Base-by-base conservation (phyloP, 768 basidiomycete genomes). In the Leccinum imitatum region DNA sequence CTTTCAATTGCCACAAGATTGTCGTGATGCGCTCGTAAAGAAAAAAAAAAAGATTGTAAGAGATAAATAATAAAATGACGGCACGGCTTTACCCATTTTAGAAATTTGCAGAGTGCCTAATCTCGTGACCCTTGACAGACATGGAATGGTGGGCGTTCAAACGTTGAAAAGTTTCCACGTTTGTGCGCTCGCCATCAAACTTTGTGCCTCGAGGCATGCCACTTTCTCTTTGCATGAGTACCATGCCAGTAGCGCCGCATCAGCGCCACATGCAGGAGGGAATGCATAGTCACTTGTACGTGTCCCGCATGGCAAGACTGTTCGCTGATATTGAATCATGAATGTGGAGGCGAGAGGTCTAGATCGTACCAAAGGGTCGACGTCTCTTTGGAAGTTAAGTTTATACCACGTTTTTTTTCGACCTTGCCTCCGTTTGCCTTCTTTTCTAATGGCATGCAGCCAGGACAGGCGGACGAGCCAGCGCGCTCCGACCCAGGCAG, bases 161-260 rank as follows among this genome's bases (percentile, higher is more conserved):
- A 23, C 35, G 33, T 25, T 46, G 52, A 11, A 21, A 11, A 21
- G 30, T 59, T 56, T 30, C 56, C 59, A 60, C 50, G 33, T 37
- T 64, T 23, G 21, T 35, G 14, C 11, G 31, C 27, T 50, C 11
- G 3, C 58, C 65, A 72, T 71, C 70, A 71, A 71, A 71, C 70
- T 47, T 56, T 71, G 56, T 57, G 53, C 67, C 69, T 71, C 62
- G 71, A 73, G 71, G 69, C 59, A 51, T 61, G 53, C 59, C 60
- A 60, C 44, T 44, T 30, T 23, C 33, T 56, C 62, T 33, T 17
- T n/a, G 23, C n/a, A 33, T 50, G 52, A 41, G 39, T 41, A 8
- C 4, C n/a, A 19, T 25, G 6, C 14, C 31, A 33, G 17, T 52
- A 31, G 51, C 61, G 61, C 62, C 65, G 59, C 60, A 54, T 23